Percentiles rank a stretch among this genome's conserved stretches.
Evolutionary conservation across 75 land plant species (phyloP).

Genomic region (Cupressus sempervirens): DNA sequence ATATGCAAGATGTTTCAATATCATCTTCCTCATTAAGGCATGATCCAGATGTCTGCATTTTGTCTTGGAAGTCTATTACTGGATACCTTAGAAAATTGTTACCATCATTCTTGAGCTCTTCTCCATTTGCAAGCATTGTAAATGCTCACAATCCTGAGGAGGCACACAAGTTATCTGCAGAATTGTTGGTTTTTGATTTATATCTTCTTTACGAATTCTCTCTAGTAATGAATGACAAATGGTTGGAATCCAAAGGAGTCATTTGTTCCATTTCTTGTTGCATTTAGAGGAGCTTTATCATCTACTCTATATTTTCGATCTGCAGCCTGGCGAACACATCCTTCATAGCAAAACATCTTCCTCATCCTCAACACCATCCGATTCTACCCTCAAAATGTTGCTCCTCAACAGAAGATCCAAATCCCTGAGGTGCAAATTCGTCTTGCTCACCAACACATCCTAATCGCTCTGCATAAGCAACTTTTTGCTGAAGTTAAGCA

Average conservation of each 20-base stretch:
- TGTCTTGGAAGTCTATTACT: conserved; percentile 1
- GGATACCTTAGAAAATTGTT: not conserved
- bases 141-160: not conserved
- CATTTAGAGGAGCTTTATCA: conserved; percentile 29
- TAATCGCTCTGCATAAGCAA: conserved; percentile 80
- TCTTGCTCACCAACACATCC: conserved; percentile 38
- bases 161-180: not conserved
- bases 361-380: conserved; percentile 21
- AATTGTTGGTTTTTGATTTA: not conserved
- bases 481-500: conserved; percentile 64
- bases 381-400: conserved; percentile 23
- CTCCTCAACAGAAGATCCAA: conserved; percentile 34
- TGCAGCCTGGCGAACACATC: conserved; percentile 61
- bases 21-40: not conserved
- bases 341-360: conserved; percentile 44
- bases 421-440: conserved; percentile 45
- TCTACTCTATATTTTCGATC: conserved; percentile 56
- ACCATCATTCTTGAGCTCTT: not conserved
- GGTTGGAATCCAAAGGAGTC: conserved; percentile 19
- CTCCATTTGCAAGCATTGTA: not conserved
- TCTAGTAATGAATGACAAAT: conserved; percentile 6
- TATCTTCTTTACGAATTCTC: conserved; percentile 11
- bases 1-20: not conserved
- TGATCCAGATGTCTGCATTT: conserved; percentile 4
- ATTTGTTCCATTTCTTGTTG: conserved; percentile 26